Evolutionary conservation across 768 basidiomycete genomes (phyloP).

Genomic region (Paxillus rubicundulus): DNA sequence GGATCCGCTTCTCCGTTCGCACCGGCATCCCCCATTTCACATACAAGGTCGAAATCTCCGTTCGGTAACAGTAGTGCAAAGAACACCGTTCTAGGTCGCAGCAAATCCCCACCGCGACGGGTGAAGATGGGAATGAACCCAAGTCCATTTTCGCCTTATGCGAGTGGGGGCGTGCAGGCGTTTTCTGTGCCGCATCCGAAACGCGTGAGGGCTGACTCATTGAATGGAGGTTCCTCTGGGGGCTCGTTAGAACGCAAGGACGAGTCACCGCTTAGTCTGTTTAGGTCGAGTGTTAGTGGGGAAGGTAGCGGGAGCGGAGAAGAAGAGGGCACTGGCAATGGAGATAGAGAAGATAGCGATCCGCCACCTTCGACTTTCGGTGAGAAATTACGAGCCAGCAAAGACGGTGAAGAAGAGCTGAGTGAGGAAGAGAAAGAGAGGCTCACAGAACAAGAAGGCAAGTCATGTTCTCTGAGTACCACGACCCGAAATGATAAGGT

Average conservation of each 20-base stretch:
- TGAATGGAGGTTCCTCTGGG: conserved; percentile 40
- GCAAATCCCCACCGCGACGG: conserved; percentile 57
- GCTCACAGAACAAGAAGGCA: conserved; percentile 69
- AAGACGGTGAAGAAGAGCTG: conserved; percentile 55
- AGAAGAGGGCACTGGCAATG: conserved; percentile 43
- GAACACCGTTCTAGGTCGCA: conserved; percentile 31
- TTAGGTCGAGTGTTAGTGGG: conserved; percentile 41
- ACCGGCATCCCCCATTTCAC: conserved; percentile 31
- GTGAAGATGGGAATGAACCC: conserved; percentile 32
- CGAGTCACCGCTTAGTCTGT: conserved; percentile 19
- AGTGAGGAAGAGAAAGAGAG: conserved; percentile 41
- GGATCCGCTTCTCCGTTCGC: conserved; percentile 51
- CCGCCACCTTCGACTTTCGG: conserved; percentile 49
- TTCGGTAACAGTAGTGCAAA: conserved; percentile 26
- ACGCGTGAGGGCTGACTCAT: conserved; percentile 53
- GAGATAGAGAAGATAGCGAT: conserved; percentile 29
- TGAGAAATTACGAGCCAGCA: conserved; percentile 61
- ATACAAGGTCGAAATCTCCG: conserved; percentile 52
- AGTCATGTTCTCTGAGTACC: conserved; percentile 16
- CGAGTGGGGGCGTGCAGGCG: conserved; percentile 45
- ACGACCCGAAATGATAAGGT: neutral
- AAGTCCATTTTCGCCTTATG: conserved; percentile 63
- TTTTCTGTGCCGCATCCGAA: conserved; percentile 44
- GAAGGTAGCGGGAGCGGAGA: conserved; percentile 37
- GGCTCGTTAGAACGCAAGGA: conserved; percentile 45